A percentile compares a stretch with the other conserved stretches of the same genome.
Conservation (phyloP, 208 protist species). For the Herpetomonas samuelpessoai region DNA sequence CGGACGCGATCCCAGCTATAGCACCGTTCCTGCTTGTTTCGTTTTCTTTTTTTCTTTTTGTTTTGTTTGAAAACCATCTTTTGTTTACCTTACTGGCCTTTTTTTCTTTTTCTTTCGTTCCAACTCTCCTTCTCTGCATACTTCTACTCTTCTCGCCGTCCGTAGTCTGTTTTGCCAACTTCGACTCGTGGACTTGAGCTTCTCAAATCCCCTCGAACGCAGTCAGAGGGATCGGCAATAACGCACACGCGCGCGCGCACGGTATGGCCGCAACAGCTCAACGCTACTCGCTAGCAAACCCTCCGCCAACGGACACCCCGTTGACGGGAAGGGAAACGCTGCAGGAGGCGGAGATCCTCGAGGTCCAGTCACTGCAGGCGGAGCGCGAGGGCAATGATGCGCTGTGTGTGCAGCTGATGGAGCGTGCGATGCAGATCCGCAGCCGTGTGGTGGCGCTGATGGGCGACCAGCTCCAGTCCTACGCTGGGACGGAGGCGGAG, state of each 20-base stretch:
- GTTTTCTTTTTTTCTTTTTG: conserved; percentile 5
- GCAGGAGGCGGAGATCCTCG: conserved; percentile 62
- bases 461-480: conserved; percentile 17
- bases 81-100: conserved; percentile 5
- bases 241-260: too few species aligned
- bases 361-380: conserved; percentile 49
- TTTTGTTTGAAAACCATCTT: neutral
- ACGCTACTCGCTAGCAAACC: conserved; percentile 34
- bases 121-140: neutral
- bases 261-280: conserved; percentile 12
- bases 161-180: too few species aligned
- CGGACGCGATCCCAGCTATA: neutral
- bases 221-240: too few species aligned
- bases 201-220: too few species aligned
- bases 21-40: neutral
- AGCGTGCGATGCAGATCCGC: conserved; percentile 77
- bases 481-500: conserved; percentile 8
- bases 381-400: conserved; percentile 50
- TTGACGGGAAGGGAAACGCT: conserved; percentile 54
- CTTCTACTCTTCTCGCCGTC: too few species aligned
- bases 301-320: conserved; percentile 19
- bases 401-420: conserved; percentile 70
- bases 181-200: too few species aligned
- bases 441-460: conserved; percentile 28
- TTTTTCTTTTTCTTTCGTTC: conserved; percentile 5